A percentile compares a stretch with the other conserved stretches of the same genome.
These are phyloP conservation scores for Acanthamoeba lenticulata DNA, from an alignment of 208 protist genomes.

Conservation along the genomic window DNA sequence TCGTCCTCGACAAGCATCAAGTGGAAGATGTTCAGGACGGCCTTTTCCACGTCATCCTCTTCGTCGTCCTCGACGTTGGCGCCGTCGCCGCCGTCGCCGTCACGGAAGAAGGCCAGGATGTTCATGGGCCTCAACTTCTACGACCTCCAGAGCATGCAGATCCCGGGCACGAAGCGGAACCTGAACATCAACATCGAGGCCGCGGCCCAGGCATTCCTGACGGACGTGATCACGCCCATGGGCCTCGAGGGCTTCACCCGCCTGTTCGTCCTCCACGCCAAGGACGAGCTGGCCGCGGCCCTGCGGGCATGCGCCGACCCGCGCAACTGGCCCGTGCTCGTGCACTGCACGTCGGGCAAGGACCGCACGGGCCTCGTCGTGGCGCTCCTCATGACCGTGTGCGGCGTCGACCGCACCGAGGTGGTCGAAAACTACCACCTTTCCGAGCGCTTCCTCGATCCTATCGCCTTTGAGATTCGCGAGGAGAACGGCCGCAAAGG, in stretches of 20 bases:
- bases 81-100: background rate
- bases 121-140: constrained; percentile 20
- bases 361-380: constrained; percentile 47
- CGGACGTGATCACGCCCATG: constrained; percentile 37
- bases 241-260: constrained; percentile 46
- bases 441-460: background rate
- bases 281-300: background rate
- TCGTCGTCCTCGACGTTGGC: background rate
- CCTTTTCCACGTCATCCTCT: background rate
- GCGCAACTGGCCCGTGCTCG: constrained; percentile 13
- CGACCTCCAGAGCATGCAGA: constrained; percentile 13
- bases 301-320: constrained; percentile 44
- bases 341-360: constrained; percentile 59
- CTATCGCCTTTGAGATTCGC: background rate
- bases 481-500: constrained; percentile 44
- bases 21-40: constrained; percentile 59
- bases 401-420: constrained; percentile 27
- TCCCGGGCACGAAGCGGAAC: background rate
- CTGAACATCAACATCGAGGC: constrained; percentile 8
- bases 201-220: constrained; percentile 4
- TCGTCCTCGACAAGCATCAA: background rate
- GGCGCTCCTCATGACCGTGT: constrained; percentile 33
- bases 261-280: constrained; percentile 12
- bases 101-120: background rate
- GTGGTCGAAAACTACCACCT: constrained; percentile 61